A percentile compares a stretch with the other conserved stretches of the same genome.
These are phyloP conservation scores for Litchi chinensis DNA, from an alignment of 345 rosid species.

Conservation along the genomic window DNA sequence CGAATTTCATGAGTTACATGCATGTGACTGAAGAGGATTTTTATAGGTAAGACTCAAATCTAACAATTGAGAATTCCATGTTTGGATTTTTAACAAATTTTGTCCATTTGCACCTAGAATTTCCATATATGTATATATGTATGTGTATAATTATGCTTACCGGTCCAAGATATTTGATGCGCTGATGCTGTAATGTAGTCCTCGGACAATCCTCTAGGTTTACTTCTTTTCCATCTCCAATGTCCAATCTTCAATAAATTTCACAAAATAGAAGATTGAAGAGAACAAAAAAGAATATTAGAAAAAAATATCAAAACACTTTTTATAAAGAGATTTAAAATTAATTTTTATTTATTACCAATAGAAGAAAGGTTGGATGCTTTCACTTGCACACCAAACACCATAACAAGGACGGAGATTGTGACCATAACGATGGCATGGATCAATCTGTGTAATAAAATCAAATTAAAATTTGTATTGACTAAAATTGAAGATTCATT, in stretches of 20 bases:
- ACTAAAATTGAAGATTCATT: not conserved
- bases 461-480: not conserved
- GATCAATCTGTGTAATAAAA: constrained; percentile 57
- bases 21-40: no score
- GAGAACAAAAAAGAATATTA: no score
- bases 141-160: constrained; percentile 33
- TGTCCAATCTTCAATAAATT: constrained; percentile 59
- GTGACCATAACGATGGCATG: constrained; percentile 85
- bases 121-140: no score
- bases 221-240: constrained; percentile 77
- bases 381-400: constrained; percentile 60
- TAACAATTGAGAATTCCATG: no score
- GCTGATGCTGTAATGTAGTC: constrained; percentile 49
- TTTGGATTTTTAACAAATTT: no score
- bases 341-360: constrained; percentile 43
- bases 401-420: constrained; percentile 68
- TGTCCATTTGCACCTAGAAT: no score
- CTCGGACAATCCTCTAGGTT: constrained; percentile 57
- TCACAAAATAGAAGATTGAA: constrained; percentile 1
- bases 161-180: constrained; percentile 80
- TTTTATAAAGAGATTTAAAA: not conserved
- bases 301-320: not conserved
- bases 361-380: constrained; percentile 72
- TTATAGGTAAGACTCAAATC: no score
- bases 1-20: no score